These are phyloP conservation scores for Cercospora zeina DNA, from an alignment of 2,329 filamentous ascomycete species.

Conservation along the genomic window DNA sequence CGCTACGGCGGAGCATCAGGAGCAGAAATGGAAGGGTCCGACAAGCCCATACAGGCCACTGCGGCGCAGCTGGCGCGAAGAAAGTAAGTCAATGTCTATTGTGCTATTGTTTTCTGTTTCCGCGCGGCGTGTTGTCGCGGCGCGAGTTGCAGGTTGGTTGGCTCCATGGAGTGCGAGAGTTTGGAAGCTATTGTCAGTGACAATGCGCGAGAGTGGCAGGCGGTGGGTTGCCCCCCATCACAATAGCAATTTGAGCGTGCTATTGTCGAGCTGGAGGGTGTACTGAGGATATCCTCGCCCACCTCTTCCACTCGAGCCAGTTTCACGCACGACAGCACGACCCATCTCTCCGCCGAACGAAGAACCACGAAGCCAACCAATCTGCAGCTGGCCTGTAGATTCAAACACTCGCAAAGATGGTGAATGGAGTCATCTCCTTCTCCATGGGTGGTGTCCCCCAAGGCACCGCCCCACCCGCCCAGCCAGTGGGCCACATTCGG, in stretches of 20 bases:
- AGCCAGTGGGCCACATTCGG: background rate
- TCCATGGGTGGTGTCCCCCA: background rate
- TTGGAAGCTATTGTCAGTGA: conserved; percentile 15
- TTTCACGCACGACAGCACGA: background rate
- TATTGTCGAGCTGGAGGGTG: conserved; percentile 10
- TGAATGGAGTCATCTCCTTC: background rate
- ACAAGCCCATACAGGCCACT: conserved; percentile 37
- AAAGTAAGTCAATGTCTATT: conserved; percentile 37
- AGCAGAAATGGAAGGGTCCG: conserved; percentile 25
- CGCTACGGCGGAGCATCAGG: conserved; percentile 32
- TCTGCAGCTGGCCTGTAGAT: conserved; percentile 1
- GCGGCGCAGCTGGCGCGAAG: conserved; percentile 41
- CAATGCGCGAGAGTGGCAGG: conserved; percentile 12
- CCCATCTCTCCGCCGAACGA: conserved; percentile 2
- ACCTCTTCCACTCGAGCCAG: conserved; percentile 2
- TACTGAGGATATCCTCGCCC: background rate
- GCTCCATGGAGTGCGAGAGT: background rate
- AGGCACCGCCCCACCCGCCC: background rate
- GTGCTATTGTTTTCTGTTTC: conserved; percentile 13
- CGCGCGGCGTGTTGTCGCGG: background rate
- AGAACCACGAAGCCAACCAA: background rate
- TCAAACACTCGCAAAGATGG: background rate
- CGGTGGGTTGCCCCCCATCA: conserved; percentile 1
- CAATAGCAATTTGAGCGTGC: conserved; percentile 14
- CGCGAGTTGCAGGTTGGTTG: background rate